phyloP scores from a whole-genome alignment of 2,329 filamentous ascomycete species.

The Helotiales sp. region DNA sequence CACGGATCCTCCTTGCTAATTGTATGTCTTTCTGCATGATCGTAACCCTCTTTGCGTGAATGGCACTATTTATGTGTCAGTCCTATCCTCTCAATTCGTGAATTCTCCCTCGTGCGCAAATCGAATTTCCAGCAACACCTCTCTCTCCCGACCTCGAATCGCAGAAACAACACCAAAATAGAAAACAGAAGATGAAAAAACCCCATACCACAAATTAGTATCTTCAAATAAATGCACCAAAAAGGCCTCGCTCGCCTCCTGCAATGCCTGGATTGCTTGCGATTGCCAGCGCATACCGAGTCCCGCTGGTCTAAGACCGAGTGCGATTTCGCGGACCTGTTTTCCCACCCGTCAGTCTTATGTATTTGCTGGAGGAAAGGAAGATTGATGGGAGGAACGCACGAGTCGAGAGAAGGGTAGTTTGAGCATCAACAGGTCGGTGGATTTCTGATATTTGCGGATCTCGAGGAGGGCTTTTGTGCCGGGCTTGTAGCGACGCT shows the following conservation, averaged over 20 bases:
- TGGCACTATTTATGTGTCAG: constrained; percentile 56
- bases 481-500: constrained; percentile 74
- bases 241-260: constrained; percentile 96
- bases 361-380: background rate
- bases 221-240: constrained; percentile 96
- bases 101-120: too few species aligned
- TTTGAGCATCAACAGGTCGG: constrained; percentile 83
- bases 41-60: constrained; percentile 95
- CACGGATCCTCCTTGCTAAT: constrained; percentile 79
- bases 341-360: background rate
- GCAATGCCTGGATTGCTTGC: constrained; percentile 88
- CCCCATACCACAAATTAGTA: constrained; percentile 75
- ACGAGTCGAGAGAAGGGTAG: constrained; percentile 81
- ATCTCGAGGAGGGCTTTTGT: constrained; percentile 92
- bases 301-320: constrained; percentile 64
- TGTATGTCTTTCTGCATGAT: constrained; percentile 99
- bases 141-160: background rate
- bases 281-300: constrained; percentile 91
- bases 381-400: constrained; percentile 35
- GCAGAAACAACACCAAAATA: background rate
- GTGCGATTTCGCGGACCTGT: constrained; percentile 73
- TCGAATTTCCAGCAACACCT: background rate
- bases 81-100: too few species aligned
- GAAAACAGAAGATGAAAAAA: background rate
- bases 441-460: constrained; percentile 85